These are phyloP conservation scores for Neofusicoccum kwambonambiense DNA, from an alignment of 2,329 filamentous ascomycete species.

Conservation along the genomic window DNA sequence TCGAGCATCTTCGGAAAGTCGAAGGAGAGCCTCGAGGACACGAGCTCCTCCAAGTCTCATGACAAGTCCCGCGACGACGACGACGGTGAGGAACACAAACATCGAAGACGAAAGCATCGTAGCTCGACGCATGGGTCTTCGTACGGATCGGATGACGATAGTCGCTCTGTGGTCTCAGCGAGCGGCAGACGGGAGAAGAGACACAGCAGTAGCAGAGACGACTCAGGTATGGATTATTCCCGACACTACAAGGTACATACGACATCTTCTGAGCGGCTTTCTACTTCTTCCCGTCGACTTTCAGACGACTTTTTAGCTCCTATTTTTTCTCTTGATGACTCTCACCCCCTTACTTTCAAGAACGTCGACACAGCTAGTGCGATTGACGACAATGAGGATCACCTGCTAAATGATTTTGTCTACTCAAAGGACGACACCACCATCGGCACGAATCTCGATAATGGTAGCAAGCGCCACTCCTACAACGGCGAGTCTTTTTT, in stretches of 20 bases:
- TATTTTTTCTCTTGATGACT: not conserved
- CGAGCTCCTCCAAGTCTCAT: slow-evolving; percentile 22
- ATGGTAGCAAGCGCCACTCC: not conserved
- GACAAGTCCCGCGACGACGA: slow-evolving; percentile 30
- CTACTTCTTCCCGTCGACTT: slow-evolving; percentile 26
- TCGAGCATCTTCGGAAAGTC: slow-evolving; percentile 46
- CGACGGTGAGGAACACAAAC: slow-evolving; percentile 37
- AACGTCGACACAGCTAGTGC: slow-evolving; percentile 23
- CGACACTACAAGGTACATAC: slow-evolving; percentile 37
- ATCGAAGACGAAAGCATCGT: slow-evolving; percentile 45
- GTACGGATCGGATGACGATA: slow-evolving; percentile 26
- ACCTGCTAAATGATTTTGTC: not conserved
- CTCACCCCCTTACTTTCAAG: not conserved
- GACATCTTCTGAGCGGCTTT: slow-evolving; percentile 26
- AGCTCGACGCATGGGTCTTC: slow-evolving; percentile 28
- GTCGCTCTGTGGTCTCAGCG: slow-evolving; percentile 34
- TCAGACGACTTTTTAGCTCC: not conserved
- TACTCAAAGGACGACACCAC: not conserved
- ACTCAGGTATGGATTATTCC: slow-evolving; percentile 33
- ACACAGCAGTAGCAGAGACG: slow-evolving; percentile 34
- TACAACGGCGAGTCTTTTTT: slow-evolving; percentile 56
- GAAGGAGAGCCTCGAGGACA: slow-evolving; percentile 10
- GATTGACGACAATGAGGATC: slow-evolving; percentile 7
- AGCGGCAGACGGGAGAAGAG: slow-evolving; percentile 38
- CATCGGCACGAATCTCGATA: not conserved